Conservation (phyloP, 352 stramenopile genomes). For the Phytophthora tentaculata region DNA sequence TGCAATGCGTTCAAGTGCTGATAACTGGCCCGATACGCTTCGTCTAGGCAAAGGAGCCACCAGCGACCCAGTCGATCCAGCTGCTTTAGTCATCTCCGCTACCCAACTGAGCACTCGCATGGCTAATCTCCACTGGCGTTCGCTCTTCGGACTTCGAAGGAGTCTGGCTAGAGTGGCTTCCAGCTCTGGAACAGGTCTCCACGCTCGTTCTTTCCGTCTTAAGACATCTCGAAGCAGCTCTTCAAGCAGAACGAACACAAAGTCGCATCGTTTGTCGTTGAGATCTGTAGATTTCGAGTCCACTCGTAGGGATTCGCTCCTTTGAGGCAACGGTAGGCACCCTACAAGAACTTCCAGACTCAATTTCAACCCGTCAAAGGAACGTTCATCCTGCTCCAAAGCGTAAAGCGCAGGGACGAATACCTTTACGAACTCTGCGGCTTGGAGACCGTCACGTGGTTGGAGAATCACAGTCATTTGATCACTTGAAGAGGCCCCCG, state of each 20-base stretch:
- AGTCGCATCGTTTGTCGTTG: slow-evolving; percentile 5
- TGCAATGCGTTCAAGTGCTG: slow-evolving; percentile 9
- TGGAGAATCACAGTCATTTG: slow-evolving; percentile 22
- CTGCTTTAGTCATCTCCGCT: slow-evolving; percentile 21
- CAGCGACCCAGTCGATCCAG: neutral
- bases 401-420: slow-evolving; percentile 29
- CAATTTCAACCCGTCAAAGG: slow-evolving; percentile 31
- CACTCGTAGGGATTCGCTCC: neutral
- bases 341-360: slow-evolving; percentile 37
- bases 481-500: slow-evolving; percentile 1
- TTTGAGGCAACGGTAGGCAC: slow-evolving; percentile 34
- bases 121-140: slow-evolving; percentile 45
- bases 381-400: slow-evolving; percentile 11
- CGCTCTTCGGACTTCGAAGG: slow-evolving; percentile 40
- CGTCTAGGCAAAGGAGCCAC: slow-evolving; percentile 21
- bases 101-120: slow-evolving; percentile 54
- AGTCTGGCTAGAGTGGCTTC: slow-evolving; percentile 45
- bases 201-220: slow-evolving; percentile 23
- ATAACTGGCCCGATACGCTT: slow-evolving; percentile 21
- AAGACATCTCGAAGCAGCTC: slow-evolving; percentile 46
- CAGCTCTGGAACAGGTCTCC: slow-evolving; percentile 43
- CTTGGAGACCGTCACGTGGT: slow-evolving; percentile 4
- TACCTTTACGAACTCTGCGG: slow-evolving; percentile 13
- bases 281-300: neutral
- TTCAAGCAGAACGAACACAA: slow-evolving; percentile 43